Base-by-base conservation (phyloP, 768 basidiomycete genomes). In the Pleurotus sapidus region DNA sequence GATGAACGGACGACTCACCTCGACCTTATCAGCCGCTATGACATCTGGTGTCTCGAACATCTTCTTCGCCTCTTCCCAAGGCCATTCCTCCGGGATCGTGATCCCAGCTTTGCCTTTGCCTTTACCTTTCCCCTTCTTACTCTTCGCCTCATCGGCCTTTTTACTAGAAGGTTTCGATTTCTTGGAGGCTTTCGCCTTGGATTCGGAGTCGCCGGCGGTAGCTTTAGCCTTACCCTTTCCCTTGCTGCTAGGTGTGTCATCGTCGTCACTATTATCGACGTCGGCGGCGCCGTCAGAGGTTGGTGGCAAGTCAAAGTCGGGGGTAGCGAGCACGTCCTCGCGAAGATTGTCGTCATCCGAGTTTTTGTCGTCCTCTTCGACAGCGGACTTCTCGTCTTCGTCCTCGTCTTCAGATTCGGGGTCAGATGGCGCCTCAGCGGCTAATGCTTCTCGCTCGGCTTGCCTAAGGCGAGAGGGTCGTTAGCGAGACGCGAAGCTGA, bases 1-100 rank as follows among this genome's bases (percentile, higher is more conserved):
- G 14, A 11, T 8, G 30, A 43, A 56, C 27, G 5, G 25, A 17
- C 49, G 14, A 64, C 74, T 40, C 60, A 96, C 95, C 75, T 97
- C 91, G 23, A 98, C 68, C 63, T 98, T 81, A 47, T 88, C 86
- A 2, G 93, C 89, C 23, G 93, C 89, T 6, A 85, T 75, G 18
- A 99, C 96, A 59, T 97, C 93, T 2, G 97, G 97, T 50, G 88
- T 84, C 72, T 88, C 72, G 66, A 99, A 99, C 23, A 99, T 67
- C 68, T 87, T 81, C 73, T 95, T 95, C 38, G 97, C 97, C 60
- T 94, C 89, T 69, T 95, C 86, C 92, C 93, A 98, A 48, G 93
- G 93, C 96, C 96, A 99, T 58, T 96, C 87, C 46, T 95, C 95
- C 0, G 97, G 96, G 38, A 98, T 80, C 17, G 81, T 76, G 49